Evolutionary conservation across 345 rosid species (phyloP).

Genomic region (Rhizophora mangle): DNA sequence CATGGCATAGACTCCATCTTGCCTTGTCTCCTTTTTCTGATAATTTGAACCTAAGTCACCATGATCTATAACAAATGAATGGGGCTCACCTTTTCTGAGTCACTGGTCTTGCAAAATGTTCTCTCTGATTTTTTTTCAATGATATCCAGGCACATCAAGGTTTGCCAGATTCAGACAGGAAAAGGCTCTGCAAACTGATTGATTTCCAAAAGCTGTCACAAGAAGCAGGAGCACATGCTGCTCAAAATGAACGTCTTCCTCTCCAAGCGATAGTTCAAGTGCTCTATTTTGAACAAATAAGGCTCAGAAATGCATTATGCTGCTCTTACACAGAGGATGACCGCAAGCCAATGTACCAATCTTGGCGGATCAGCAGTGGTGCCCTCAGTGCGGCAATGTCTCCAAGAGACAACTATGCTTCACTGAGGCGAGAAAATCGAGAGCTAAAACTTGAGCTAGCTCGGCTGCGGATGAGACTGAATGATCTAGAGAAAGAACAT

Average conservation of each 20-base stretch:
- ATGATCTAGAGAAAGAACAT: slow-evolving; percentile 93
- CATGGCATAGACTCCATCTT: no score
- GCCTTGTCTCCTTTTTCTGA: no score
- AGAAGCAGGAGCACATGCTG: slow-evolving; percentile 98
- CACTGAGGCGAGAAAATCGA: slow-evolving; percentile 87
- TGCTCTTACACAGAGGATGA: slow-evolving; percentile 67
- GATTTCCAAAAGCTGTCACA: slow-evolving; percentile 97
- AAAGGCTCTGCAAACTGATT: slow-evolving; percentile 69
- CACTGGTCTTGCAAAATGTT: neutral
- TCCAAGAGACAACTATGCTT: slow-evolving; percentile 92
- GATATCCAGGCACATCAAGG: slow-evolving; percentile 68
- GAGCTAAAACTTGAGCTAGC: slow-evolving; percentile 93
- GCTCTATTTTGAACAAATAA: slow-evolving; percentile 89
- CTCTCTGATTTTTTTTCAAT: slow-evolving; percentile 3
- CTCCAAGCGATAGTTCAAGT: slow-evolving; percentile 95
- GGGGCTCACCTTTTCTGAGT: neutral
- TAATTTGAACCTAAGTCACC: slow-evolving; percentile 1
- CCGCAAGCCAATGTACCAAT: slow-evolving; percentile 60
- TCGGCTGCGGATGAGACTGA: slow-evolving; percentile 84
- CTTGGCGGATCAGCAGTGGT: slow-evolving; percentile 92
- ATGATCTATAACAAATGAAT: neutral
- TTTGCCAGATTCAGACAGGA: slow-evolving; percentile 73
- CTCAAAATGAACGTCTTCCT: slow-evolving; percentile 92
- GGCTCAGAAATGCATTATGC: slow-evolving; percentile 73
- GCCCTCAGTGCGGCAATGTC: slow-evolving; percentile 97